Percentiles rank a stretch among this genome's conserved stretches.
phyloP scores from a whole-genome alignment of 441 rosid genomes.

The Flueggea neowawraea region DNA sequence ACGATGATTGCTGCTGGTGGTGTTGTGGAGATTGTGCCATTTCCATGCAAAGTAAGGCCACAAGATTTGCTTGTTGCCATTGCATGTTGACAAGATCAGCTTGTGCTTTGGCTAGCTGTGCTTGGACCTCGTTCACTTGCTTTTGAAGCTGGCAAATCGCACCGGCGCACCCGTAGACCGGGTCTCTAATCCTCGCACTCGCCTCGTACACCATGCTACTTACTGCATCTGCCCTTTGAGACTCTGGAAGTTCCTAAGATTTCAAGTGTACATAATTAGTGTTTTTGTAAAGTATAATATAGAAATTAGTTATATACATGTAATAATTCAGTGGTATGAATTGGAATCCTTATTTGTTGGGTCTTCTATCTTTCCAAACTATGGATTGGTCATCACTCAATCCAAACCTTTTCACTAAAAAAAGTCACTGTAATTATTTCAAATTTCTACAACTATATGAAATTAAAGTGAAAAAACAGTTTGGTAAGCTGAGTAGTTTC shows the following conservation, averaged over 20 bases:
- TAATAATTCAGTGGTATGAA: too few relatives aligned
- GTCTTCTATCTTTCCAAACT: too few relatives aligned
- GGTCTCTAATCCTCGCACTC: constrained; percentile 55
- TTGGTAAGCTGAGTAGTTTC: too few relatives aligned
- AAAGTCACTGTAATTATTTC: too few relatives aligned
- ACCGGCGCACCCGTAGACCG: constrained; percentile 67
- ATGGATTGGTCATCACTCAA: too few relatives aligned
- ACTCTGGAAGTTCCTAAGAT: constrained; percentile 59
- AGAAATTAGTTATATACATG: too few relatives aligned
- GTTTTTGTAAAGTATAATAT: too few relatives aligned
- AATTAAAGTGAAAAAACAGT: too few relatives aligned
- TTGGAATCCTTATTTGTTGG: too few relatives aligned
- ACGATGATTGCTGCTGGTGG: constrained; percentile 23
- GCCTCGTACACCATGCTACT: constrained; percentile 79
- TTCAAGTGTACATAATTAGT: background rate
- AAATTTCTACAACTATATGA: too few relatives aligned
- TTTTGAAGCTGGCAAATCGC: constrained; percentile 58
- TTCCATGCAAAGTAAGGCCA: constrained; percentile 51
- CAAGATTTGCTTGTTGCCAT: constrained; percentile 45
- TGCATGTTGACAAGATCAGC: constrained; percentile 55
- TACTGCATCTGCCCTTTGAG: constrained; percentile 64
- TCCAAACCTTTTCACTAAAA: too few relatives aligned
- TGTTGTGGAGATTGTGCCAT: constrained; percentile 28
- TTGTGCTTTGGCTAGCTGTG: constrained; percentile 56
- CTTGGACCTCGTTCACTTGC: constrained; percentile 60